Conservation (phyloP, 768 basidiomycete genomes). For the Cyclocybe cylindracea region DNA sequence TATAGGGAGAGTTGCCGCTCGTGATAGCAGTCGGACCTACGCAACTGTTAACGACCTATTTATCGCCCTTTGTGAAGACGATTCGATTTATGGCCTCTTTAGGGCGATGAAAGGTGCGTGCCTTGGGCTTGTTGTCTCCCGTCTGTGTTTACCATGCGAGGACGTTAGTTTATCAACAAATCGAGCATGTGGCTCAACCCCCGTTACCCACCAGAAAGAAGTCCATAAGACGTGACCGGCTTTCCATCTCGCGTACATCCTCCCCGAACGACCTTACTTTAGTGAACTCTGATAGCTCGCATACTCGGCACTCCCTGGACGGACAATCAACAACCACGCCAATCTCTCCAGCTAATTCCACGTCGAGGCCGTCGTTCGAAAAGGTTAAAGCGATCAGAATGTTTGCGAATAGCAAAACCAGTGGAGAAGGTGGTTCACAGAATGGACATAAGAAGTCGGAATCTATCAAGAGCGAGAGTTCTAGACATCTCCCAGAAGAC, state of each 20-base stretch:
- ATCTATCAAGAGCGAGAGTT: constrained; percentile 53
- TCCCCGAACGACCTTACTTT: constrained; percentile 45
- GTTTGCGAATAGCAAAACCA: constrained; percentile 43
- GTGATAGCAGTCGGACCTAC: constrained; percentile 77
- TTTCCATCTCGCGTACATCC: constrained; percentile 43
- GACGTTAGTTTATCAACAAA: constrained; percentile 72
- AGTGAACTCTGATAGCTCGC: constrained; percentile 31
- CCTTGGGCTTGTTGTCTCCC: constrained; percentile 19
- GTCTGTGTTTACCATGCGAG: constrained; percentile 12
- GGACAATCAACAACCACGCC: constrained; percentile 28
- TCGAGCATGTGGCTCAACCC: constrained; percentile 64
- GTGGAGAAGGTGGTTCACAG: constrained; percentile 40
- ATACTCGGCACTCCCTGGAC: constrained; percentile 42
- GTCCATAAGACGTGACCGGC: constrained; percentile 60
- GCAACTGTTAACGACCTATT: constrained; percentile 85
- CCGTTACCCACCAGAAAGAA: constrained; percentile 66
- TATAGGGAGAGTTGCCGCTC: constrained; percentile 80
- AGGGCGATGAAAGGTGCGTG: constrained; percentile 80
- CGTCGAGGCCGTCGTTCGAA: constrained; percentile 61
- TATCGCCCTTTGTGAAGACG: constrained; percentile 88
- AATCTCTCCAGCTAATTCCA: constrained; percentile 23
- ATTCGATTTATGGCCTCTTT: constrained; percentile 81
- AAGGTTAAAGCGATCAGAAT: constrained; percentile 64
- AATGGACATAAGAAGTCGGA: constrained; percentile 56
- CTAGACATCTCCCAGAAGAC: constrained; percentile 36